A percentile compares a stretch with the other conserved stretches of the same genome.
These are phyloP conservation scores for Athelia sp. DNA, from an alignment of 1,284 basidiomycete genomes.

Conservation along the genomic window DNA sequence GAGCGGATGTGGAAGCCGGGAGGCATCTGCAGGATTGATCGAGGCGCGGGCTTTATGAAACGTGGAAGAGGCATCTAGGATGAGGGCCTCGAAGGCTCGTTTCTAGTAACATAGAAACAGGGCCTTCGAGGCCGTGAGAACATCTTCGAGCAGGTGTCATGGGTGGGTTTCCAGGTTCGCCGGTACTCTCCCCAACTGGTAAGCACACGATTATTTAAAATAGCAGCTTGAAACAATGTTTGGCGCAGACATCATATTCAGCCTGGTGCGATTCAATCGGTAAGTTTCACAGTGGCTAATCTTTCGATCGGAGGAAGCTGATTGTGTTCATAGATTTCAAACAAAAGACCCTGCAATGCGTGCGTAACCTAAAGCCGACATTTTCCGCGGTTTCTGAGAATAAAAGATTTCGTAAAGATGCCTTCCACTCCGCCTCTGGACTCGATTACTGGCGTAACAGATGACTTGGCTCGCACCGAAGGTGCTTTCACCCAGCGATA, in stretches of 20 bases:
- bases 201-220: constrained; percentile 18
- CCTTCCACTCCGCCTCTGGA: constrained; percentile 45
- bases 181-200: constrained; percentile 54
- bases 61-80: too few species aligned
- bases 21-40: too few species aligned
- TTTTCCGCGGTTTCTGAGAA: constrained; percentile 3
- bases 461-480: constrained; percentile 3
- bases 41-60: too few species aligned
- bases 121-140: too few species aligned
- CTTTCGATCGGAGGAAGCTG: too few species aligned
- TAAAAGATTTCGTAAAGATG: constrained; percentile 31
- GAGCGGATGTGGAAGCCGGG: too few species aligned
- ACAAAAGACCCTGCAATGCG: constrained; percentile 55
- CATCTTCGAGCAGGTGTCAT: not conserved
- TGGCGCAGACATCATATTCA: constrained; percentile 51
- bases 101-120: too few species aligned
- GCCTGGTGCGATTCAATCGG: constrained; percentile 72
- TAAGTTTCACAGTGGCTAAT: constrained; percentile 14
- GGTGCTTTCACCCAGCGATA: constrained; percentile 51
- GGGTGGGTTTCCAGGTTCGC: constrained; percentile 35
- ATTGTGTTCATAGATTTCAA: constrained; percentile 46
- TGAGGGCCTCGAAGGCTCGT: too few species aligned
- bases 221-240: too few species aligned
- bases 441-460: constrained; percentile 14
- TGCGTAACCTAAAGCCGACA: constrained; percentile 24